A percentile compares a stretch with the other conserved stretches of the same genome.
Conservation (phyloP, 2,329 filamentous ascomycete genomes). For the Colletotrichum orchidophilum region DNA sequence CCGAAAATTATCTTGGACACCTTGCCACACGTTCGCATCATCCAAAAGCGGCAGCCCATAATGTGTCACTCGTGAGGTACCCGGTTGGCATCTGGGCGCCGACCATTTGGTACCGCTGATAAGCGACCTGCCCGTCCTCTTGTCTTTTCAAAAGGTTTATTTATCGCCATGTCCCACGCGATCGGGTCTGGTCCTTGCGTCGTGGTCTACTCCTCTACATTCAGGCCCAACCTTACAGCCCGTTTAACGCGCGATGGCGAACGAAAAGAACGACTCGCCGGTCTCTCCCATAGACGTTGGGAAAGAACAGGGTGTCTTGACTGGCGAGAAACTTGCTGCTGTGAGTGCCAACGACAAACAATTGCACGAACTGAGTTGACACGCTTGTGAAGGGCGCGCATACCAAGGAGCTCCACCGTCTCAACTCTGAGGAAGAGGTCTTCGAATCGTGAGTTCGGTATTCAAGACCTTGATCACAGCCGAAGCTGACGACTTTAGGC, state of each 20-base stretch:
- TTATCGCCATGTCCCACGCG: conserved; percentile 2
- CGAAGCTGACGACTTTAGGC: conserved; percentile 5
- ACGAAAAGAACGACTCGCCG: conserved; percentile 24
- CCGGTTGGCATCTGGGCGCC: conserved; percentile 15
- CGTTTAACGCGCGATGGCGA: conserved; percentile 20
- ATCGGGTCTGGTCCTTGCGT: background rate
- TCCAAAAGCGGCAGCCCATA: background rate
- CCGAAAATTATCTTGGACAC: conserved; percentile 15
- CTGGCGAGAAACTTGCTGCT: conserved; percentile 23
- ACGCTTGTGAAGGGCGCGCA: background rate
- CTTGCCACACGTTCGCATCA: conserved; percentile 20
- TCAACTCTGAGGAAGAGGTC: conserved; percentile 25
- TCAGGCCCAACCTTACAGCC: background rate
- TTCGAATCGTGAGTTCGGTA: conserved; percentile 16
- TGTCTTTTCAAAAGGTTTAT: conserved; percentile 8
- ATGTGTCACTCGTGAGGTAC: background rate
- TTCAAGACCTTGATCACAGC: background rate
- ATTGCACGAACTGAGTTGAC: background rate
- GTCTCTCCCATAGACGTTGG: conserved; percentile 22
- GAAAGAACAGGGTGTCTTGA: conserved; percentile 20
- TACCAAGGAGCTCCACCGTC: conserved; percentile 12
- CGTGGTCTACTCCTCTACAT: background rate
- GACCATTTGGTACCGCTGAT: conserved; percentile 26
- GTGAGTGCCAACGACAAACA: background rate
- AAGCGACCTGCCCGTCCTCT: conserved; percentile 16